phyloP scores from a whole-genome alignment of 768 basidiomycete genomes.

The Termitomyces sp. region DNA sequence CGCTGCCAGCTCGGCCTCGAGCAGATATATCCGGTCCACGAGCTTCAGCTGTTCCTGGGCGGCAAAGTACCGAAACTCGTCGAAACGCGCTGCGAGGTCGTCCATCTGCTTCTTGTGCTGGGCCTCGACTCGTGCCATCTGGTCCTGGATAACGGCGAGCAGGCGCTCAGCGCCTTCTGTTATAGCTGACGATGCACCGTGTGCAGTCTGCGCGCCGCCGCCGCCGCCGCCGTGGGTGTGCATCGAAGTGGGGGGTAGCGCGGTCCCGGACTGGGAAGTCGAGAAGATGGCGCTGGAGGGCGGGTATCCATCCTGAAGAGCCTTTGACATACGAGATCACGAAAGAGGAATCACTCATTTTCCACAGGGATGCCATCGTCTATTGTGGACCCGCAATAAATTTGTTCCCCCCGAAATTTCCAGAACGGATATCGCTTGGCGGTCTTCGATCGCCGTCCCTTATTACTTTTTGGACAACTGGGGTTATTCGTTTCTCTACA shows the following conservation, averaged over 20 bases:
- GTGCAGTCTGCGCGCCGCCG: not conserved
- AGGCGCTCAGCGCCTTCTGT: conserved; percentile 3
- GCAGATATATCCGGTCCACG: conserved; percentile 2
- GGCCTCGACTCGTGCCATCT: conserved; percentile 1
- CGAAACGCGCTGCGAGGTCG: conserved; percentile 3
- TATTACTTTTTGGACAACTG: no score
- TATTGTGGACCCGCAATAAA: not conserved
- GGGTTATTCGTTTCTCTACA: no score
- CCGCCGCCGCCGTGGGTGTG: not conserved
- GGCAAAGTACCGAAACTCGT: conserved; percentile 1
- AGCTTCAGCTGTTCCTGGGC: conserved; percentile 1
- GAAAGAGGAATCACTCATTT: not conserved
- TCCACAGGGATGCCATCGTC: not conserved
- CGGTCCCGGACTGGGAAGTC: not conserved
- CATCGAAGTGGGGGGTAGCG: not conserved
- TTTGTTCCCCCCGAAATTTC: not conserved
- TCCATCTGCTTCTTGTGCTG: not conserved
- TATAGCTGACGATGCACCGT: not conserved
- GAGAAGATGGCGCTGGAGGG: not conserved
- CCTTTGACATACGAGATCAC: not conserved
- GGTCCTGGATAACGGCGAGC: conserved; percentile 4
- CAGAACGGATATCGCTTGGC: not conserved
- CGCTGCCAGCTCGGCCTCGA: conserved; percentile 5
- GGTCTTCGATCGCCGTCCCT: not conserved
- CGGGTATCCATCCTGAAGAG: not conserved